Percentiles rank a stretch among this genome's conserved stretches.
Conservation (phyloP, 2,329 filamentous ascomycete genomes). For the Myriosclerotinia scirpicola region DNA sequence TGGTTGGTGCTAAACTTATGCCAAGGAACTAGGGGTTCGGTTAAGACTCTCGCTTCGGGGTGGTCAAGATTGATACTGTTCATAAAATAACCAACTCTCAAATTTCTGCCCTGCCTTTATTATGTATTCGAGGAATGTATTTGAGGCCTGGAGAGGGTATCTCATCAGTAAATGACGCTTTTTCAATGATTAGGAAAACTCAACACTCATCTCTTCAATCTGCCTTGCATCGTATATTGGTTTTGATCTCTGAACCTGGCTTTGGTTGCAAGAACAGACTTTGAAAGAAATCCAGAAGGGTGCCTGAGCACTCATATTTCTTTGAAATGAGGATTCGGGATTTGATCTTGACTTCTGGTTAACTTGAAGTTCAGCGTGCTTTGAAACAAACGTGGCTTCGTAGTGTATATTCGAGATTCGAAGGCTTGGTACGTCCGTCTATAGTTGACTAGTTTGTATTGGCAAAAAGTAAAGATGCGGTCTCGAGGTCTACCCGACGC, state of each 20-base stretch:
- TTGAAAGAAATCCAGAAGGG: rapidly evolving
- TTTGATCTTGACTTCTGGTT: not conserved
- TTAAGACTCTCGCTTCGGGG: not conserved
- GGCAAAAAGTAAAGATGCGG: rapidly evolving
- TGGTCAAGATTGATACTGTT: not conserved
- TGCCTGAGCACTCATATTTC: too few species aligned
- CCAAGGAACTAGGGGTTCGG: not conserved
- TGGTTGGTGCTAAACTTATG: not conserved
- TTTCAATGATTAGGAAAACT: not conserved
- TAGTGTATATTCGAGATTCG: not conserved
- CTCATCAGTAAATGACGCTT: not conserved
- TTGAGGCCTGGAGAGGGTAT: not conserved
- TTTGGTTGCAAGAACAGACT: too few species aligned
- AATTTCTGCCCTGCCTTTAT: not conserved
- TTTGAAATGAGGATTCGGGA: not conserved
- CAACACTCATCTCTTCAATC: not conserved
- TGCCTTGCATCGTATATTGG: too few species aligned
- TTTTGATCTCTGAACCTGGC: not conserved
- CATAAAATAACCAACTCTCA: not conserved
- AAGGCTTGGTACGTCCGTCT: not conserved
- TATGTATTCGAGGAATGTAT: not conserved
- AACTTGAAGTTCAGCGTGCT: not conserved
- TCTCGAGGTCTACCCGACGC: not conserved
- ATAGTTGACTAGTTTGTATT: not conserved
- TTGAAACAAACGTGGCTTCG: not conserved